These are phyloP conservation scores for Albizia julibrissin DNA, from an alignment of 306 rosid species.

Conservation along the genomic window DNA sequence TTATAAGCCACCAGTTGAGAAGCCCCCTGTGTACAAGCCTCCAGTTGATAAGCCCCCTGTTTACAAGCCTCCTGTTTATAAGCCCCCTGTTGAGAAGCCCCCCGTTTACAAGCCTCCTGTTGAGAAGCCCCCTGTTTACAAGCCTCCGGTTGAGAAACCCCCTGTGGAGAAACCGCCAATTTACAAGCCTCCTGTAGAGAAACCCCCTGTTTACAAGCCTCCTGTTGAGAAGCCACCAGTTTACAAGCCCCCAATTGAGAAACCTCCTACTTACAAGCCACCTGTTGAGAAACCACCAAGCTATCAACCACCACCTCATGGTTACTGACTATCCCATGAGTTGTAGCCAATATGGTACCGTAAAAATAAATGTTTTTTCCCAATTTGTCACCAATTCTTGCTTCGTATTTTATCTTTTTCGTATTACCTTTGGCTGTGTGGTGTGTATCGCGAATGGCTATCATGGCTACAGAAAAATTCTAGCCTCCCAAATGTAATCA, in stretches of 20 bases:
- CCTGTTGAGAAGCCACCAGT: neutral
- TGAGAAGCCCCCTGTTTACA: too few relatives aligned
- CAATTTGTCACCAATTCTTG: neutral
- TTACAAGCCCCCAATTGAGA: neutral
- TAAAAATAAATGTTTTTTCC: neutral
- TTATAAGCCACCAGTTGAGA: neutral
- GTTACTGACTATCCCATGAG: neutral
- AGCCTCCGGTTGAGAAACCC: too few relatives aligned
- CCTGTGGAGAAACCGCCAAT: neutral
- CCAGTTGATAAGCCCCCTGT: neutral
- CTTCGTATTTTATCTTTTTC: neutral
- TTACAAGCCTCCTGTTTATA: neutral
- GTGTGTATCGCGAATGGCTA: neutral
- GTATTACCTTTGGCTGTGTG: neutral
- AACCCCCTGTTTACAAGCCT: neutral
- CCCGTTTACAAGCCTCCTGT: neutral
- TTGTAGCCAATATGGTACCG: neutral
- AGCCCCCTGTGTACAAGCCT: neutral
- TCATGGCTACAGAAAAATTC: neutral
- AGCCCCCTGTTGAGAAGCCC: neutral
- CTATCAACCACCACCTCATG: neutral
- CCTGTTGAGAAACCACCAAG: too few relatives aligned
- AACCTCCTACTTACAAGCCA: too few relatives aligned
- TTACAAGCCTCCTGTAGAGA: neutral
- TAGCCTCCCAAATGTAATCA: neutral